These are phyloP conservation scores for Ogataea minuta DNA, from an alignment of 805 yeast species.

Conservation along the genomic window DNA sequence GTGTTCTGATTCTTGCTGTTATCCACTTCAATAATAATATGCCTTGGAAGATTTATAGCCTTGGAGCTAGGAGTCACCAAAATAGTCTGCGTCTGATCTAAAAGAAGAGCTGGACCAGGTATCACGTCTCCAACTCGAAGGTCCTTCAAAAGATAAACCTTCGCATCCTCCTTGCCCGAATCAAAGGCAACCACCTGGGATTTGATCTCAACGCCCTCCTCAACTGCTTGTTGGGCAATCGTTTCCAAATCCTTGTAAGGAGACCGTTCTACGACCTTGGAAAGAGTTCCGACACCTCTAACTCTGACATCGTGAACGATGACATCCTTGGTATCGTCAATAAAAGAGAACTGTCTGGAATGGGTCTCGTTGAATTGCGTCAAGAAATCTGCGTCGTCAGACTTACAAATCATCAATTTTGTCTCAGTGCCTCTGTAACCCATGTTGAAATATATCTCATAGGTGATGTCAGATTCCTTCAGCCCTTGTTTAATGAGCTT, in stretches of 20 bases:
- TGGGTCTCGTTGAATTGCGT: constrained; percentile 50
- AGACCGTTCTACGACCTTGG: constrained; percentile 12
- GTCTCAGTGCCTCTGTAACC: constrained; percentile 82
- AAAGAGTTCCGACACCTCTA: constrained; percentile 2
- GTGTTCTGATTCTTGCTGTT: constrained; percentile 29
- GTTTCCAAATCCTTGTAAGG: constrained; percentile 32
- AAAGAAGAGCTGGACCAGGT: constrained; percentile 44
- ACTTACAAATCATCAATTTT: constrained; percentile 55
- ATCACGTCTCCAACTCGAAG: constrained; percentile 50
- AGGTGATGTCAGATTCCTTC: constrained; percentile 9
- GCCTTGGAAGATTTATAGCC: constrained; percentile 36
- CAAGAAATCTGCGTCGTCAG: constrained; percentile 33
- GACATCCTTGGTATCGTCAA: constrained; percentile 50
- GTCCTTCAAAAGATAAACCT: constrained; percentile 48
- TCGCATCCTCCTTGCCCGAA: constrained; percentile 21
- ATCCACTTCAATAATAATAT: constrained; percentile 31
- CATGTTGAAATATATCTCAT: constrained; percentile 32
- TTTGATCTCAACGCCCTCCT: constrained; percentile 51
- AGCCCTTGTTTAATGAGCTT: constrained; percentile 28
- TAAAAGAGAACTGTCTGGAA: constrained; percentile 65
- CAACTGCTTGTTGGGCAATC: constrained; percentile 72
- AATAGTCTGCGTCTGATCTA: constrained; percentile 39
- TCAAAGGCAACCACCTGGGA: constrained; percentile 41
- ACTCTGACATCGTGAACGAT: constrained; percentile 57
- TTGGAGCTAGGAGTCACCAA: constrained; percentile 34